Conservation (phyloP, 306 rosid species). For the Corylus avellana region DNA sequence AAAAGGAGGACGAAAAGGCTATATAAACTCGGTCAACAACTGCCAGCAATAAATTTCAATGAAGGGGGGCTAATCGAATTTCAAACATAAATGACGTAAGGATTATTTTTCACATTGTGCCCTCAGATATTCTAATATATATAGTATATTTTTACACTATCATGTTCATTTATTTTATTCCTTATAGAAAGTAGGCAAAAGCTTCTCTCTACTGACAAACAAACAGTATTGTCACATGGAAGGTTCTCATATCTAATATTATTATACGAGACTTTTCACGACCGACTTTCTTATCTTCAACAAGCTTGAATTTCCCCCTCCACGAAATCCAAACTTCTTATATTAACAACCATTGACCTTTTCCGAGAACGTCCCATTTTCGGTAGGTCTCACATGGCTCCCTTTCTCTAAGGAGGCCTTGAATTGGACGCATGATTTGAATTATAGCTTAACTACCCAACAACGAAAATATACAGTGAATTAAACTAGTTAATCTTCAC, state of each 20-base stretch:
- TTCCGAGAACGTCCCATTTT: conserved; percentile 27
- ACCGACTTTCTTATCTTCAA: conserved; percentile 22
- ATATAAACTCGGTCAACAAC: neutral
- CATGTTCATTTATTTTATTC: no score
- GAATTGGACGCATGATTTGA: conserved; percentile 25
- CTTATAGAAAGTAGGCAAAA: neutral
- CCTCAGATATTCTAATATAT: no score
- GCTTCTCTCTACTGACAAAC: neutral
- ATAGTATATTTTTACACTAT: no score
- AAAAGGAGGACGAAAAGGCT: no score
- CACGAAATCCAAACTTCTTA: conserved; percentile 22
- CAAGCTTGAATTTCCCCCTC: conserved; percentile 26
- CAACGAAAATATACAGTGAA: conserved; percentile 1
- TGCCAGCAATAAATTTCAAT: neutral
- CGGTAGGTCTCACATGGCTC: conserved; percentile 18
- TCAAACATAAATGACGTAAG: neutral
- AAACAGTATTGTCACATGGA: neutral
- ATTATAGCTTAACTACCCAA: conserved; percentile 29
- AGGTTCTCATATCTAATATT: neutral
- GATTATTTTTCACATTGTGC: no score
- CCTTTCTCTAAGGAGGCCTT: conserved; percentile 1
- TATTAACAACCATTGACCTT: conserved; percentile 42
- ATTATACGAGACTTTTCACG: conserved; percentile 13
- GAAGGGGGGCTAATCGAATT: neutral
- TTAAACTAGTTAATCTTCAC: conserved; percentile 9